Evolutionary conservation across 768 basidiomycete species (phyloP), one percentile per base, ranked within the genome.

Genomic region (Rhodotorula sphaerocarpa): DNA sequence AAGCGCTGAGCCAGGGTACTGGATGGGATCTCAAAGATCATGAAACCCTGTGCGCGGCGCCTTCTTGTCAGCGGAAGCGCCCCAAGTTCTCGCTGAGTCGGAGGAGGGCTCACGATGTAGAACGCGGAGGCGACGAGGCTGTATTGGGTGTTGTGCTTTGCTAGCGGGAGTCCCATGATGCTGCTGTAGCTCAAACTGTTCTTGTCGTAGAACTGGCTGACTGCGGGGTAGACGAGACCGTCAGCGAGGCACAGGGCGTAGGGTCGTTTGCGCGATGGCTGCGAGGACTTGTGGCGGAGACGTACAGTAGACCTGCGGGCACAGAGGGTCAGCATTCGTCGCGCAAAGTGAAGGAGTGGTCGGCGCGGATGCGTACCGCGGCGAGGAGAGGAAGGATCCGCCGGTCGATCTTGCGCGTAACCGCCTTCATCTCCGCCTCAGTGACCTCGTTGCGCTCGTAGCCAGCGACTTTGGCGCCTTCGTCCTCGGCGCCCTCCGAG

Each of bases 101-200:
- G n/a, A n/a, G n/a, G n/a, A n/a, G n/a, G n/a, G n/a, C n/a, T n/a
- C n/a, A 39, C 34, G 41, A 21, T 20, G 33, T 31, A 50, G 48
- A 50, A 50, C 18, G 48, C 48, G 31, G 30, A 31, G 18, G 48
- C 27, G 28, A 50, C 80, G 21, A 85, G 75, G 67, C 84, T 85
- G 71, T 84, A 62, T 25, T 62, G 36, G 36, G 9, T 16, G 42
- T 31, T 65, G 43, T 2, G 83, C 84, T 5, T 74, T 78, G 65
- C 36, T 9, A 85, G 83, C 3, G 84, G 84, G 47, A 86, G 77
- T 5, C 81, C 82, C 83, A 85, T 84, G 63, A 85, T 80, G 66
- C 82, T 83, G 53, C 15, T 45, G 77, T 85, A 85, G 71, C 84
- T 84, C 43, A 85, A 72, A 18, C 82, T 81, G 7, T 83, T 84